Conservation (phyloP, 2,329 filamentous ascomycete species). For the Orbilia quercus region DNA sequence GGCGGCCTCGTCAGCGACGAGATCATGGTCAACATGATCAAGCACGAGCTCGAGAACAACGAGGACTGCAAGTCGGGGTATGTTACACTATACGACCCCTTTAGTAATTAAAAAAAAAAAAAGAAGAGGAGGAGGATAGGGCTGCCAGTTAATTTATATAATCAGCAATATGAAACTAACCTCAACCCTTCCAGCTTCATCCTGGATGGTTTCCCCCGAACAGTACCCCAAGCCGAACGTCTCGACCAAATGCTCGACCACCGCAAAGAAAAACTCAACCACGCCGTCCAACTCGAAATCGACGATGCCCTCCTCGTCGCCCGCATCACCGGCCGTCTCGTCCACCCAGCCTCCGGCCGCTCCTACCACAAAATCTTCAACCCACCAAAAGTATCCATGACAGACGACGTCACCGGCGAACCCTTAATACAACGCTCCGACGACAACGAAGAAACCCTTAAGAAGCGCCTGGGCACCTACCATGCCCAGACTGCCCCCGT, state of each 20-base stretch:
- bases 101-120: neutral
- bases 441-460: conserved; percentile 94
- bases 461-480: conserved; percentile 93
- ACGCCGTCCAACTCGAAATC: conserved; percentile 96
- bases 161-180: neutral
- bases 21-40: conserved; percentile 99
- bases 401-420: conserved; percentile 95
- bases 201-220: conserved; percentile 97
- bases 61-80: conserved; percentile 96
- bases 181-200: conserved; percentile 75
- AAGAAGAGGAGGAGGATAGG: neutral
- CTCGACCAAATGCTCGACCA: conserved; percentile 88
- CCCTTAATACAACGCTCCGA: conserved; percentile 95
- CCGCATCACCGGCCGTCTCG: conserved; percentile 92
- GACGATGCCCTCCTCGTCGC: conserved; percentile 93
- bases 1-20: conserved; percentile 97
- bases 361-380: conserved; percentile 99
- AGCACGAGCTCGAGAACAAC: conserved; percentile 94
- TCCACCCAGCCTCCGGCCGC: conserved; percentile 95
- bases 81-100: conserved; percentile 61
- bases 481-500: conserved; percentile 93
- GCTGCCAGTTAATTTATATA: neutral
- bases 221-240: conserved; percentile 92
- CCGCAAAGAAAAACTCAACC: conserved; percentile 85
- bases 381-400: conserved; percentile 93